phyloP scores from a whole-genome alignment of 106 monocot genomes.

The Platanthera zijinensis region DNA sequence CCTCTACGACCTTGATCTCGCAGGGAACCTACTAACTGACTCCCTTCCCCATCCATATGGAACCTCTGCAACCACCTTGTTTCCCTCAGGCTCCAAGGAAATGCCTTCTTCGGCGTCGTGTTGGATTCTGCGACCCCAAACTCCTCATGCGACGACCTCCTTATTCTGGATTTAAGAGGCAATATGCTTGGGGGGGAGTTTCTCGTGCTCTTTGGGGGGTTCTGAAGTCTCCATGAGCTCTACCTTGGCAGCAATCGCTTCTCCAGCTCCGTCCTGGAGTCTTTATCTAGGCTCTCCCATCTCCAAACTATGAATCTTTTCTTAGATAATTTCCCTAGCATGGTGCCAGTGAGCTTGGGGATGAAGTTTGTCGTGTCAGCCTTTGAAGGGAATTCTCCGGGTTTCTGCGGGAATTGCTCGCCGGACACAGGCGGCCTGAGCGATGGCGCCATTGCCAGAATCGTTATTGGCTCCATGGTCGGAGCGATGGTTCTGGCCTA shows the following conservation, averaged over 20 bases:
- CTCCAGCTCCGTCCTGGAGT: constrained; percentile 37
- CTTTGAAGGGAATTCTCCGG: constrained; percentile 45
- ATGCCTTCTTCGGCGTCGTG: constrained; percentile 45
- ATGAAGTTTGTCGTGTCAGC: constrained; percentile 30
- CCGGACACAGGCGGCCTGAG: constrained; percentile 20
- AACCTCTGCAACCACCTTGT: constrained; percentile 55
- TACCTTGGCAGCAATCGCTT: constrained; percentile 52
- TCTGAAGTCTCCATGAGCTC: constrained; percentile 36
- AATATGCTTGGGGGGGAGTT: constrained; percentile 53
- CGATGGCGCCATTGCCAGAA: constrained; percentile 52
- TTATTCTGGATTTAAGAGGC: constrained; percentile 37
- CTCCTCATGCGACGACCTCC: constrained; percentile 19
- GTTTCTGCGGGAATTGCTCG: constrained; percentile 56
- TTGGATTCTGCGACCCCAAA: constrained; percentile 40
- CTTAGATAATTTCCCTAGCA: constrained; percentile 65
- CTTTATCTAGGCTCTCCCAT: constrained; percentile 19
- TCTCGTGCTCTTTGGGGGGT: constrained; percentile 43
- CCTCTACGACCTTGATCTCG: constrained; percentile 44
- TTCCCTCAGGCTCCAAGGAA: constrained; percentile 47
- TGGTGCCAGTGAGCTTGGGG: constrained; percentile 26
- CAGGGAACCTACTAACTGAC: constrained; percentile 43
- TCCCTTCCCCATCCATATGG: constrained; percentile 73
- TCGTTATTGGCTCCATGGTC: constrained; percentile 74
- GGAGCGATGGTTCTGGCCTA: constrained; percentile 64
- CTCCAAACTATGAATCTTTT: constrained; percentile 69